Conservation (phyloP, 257 asterid species). For the Agastache rugosa region DNA sequence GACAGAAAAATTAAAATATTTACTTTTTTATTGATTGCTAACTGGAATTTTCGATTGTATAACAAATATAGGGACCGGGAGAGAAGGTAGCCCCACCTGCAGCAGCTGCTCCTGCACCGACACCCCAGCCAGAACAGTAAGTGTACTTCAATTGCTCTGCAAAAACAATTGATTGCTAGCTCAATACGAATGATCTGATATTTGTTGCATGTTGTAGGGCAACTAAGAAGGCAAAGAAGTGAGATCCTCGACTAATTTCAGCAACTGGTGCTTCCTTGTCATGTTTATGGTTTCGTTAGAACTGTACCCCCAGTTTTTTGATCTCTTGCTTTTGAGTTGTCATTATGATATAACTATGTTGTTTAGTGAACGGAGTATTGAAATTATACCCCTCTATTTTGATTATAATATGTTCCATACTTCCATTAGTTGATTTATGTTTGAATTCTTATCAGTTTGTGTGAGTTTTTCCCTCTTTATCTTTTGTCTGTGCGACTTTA, state of each 20-base stretch:
- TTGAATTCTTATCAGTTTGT: background rate
- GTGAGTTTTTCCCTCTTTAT: background rate
- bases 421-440: background rate
- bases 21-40: background rate
- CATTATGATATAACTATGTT: conserved; percentile 41
- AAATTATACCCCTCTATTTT: conserved; percentile 28
- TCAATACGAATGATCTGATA: background rate
- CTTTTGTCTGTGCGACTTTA: background rate
- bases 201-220: conserved; percentile 50
- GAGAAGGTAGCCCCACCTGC: conserved; percentile 57
- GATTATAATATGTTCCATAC: conserved; percentile 16
- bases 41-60: background rate
- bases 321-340: conserved; percentile 32
- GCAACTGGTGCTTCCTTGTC: conserved; percentile 20
- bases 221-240: conserved; percentile 83
- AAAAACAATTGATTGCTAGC: background rate
- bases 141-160: conserved; percentile 23
- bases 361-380: conserved; percentile 47
- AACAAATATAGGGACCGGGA: conserved; percentile 64
- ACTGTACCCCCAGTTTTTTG: conserved; percentile 37
- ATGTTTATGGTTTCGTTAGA: conserved; percentile 37
- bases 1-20: too few relatives aligned
- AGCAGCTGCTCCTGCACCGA: conserved; percentile 54
- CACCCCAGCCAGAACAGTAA: conserved; percentile 71
- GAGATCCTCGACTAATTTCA: conserved; percentile 29